Evolutionary conservation across 805 yeast genomes (phyloP).

Genomic region (Brettanomyces nanus): DNA sequence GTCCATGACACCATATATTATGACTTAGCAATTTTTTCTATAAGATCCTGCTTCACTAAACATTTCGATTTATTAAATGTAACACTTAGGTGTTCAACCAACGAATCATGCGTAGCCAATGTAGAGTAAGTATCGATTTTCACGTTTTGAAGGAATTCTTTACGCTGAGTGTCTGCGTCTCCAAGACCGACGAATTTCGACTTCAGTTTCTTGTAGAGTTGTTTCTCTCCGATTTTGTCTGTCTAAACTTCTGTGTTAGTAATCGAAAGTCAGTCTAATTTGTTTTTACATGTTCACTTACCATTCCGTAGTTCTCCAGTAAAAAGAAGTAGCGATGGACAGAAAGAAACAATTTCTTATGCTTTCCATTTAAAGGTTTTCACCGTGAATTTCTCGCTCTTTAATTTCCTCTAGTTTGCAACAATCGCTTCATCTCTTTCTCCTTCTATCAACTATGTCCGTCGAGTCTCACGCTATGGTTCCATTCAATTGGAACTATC

Average conservation of each 20-base stretch:
- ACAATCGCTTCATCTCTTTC: too few species aligned
- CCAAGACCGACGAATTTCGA: conserved; percentile 71
- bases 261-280: not conserved
- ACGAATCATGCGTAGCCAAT: conserved; percentile 48
- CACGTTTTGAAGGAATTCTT: conserved; percentile 62
- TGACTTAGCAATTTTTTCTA: conserved; percentile 33
- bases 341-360: too few species aligned
- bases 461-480: too few species aligned
- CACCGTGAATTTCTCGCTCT: too few species aligned
- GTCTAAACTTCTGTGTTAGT: conserved; percentile 36
- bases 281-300: not conserved
- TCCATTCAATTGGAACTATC: not conserved
- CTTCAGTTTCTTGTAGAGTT: conserved; percentile 46
- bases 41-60: conserved; percentile 24
- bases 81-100: conserved; percentile 46
- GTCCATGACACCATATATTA: too few species aligned
- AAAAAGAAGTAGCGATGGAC: too few species aligned
- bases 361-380: too few species aligned
- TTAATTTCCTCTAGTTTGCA: too few species aligned
- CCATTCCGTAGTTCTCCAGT: too few species aligned
- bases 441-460: too few species aligned
- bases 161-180: conserved; percentile 56
- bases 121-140: conserved; percentile 61
- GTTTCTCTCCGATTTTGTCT: conserved; percentile 55
- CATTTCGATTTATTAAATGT: conserved; percentile 39